These are phyloP conservation scores for Russula olivacea DNA, from an alignment of 768 basidiomycete species.

Conservation along the genomic window DNA sequence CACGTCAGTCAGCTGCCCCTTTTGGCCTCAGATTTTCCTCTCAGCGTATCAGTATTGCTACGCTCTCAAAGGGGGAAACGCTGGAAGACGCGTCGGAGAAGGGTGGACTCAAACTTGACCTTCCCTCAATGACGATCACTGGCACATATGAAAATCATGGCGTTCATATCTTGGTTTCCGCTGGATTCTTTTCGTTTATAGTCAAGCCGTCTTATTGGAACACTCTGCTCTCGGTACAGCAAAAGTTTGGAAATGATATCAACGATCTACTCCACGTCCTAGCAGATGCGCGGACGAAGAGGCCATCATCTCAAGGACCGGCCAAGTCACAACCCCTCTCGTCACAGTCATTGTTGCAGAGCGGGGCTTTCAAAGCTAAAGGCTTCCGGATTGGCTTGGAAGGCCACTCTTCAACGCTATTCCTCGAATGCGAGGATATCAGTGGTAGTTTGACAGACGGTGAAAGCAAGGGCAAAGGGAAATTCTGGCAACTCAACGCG, in stretches of 20 bases:
- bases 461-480: constrained; percentile 31
- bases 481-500: constrained; percentile 60
- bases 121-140: constrained; percentile 61
- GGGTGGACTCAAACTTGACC: constrained; percentile 52
- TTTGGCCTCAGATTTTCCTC: constrained; percentile 65
- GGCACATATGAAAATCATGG: constrained; percentile 48
- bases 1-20: constrained; percentile 34
- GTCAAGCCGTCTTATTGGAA: constrained; percentile 83
- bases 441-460: constrained; percentile 53
- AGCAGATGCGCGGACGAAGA: constrained; percentile 47
- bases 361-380: constrained; percentile 57
- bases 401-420: constrained; percentile 63
- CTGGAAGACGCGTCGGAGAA: constrained; percentile 31
- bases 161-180: constrained; percentile 50
- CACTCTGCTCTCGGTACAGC: constrained; percentile 73
- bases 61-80: constrained; percentile 34
- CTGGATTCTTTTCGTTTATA: constrained; percentile 66
- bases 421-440: constrained; percentile 71
- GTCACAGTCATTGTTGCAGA: constrained; percentile 29
- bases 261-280: constrained; percentile 69
- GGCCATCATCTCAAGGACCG: constrained; percentile 12
- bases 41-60: constrained; percentile 54
- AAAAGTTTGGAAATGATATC: constrained; percentile 87
- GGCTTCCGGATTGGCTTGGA: constrained; percentile 80
- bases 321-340: constrained; percentile 13